These are phyloP conservation scores for Apiotrichum sp. DNA, from an alignment of 1,284 basidiomycete genomes.

Conservation along the genomic window DNA sequence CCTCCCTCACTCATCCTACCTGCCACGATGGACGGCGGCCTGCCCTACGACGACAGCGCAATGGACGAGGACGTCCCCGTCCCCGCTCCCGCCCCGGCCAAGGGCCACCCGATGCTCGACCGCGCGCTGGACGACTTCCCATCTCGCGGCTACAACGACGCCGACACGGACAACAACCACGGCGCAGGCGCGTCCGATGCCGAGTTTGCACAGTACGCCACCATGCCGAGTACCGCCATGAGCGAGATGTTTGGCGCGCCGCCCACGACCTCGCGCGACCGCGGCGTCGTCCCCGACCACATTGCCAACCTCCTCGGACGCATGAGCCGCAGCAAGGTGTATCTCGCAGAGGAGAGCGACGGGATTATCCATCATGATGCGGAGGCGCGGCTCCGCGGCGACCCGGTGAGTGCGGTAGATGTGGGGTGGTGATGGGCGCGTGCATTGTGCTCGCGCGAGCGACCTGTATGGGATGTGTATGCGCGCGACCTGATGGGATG, in stretches of 20 bases:
- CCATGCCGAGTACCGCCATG: background rate
- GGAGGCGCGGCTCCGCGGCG: conserved; percentile 24
- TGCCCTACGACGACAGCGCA: conserved; percentile 22
- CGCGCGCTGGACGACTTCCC: conserved; percentile 33
- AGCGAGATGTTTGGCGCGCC: background rate
- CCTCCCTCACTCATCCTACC: conserved; percentile 42
- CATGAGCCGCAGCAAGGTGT: conserved; percentile 42
- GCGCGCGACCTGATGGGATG: too few species aligned
- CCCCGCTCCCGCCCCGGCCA: too few species aligned
- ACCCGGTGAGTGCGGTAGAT: conserved; percentile 28
- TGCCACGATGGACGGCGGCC: conserved; percentile 13
- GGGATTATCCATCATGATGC: conserved; percentile 35
- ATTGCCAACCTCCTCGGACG: conserved; percentile 36
- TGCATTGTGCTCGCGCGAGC: too few species aligned
- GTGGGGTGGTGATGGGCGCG: background rate
- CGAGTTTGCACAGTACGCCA: background rate
- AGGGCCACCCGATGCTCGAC: conserved; percentile 23
- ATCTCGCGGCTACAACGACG: too few species aligned
- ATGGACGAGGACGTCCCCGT: conserved; percentile 7
- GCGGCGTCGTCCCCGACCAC: conserved; percentile 30
- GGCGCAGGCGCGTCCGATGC: too few species aligned
- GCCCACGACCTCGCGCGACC: background rate
- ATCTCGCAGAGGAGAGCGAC: conserved; percentile 38
- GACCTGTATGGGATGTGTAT: too few species aligned
- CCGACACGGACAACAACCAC: too few species aligned